Percentiles rank a stretch among this genome's conserved stretches.
Conservation (phyloP, 768 basidiomycete genomes). For the Hericium erinaceus region DNA sequence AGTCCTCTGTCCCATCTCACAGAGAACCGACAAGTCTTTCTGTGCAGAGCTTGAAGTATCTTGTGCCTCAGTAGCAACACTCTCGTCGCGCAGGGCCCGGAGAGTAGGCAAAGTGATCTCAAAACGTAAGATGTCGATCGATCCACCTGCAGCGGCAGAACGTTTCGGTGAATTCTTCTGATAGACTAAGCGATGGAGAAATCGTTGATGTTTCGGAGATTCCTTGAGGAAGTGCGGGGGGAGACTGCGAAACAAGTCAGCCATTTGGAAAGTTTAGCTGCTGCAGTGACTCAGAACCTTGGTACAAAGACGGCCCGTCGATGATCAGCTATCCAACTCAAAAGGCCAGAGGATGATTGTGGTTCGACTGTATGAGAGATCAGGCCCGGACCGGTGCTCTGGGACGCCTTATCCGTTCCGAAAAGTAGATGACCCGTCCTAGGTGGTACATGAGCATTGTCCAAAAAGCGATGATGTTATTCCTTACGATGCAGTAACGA, state of each 20-base stretch:
- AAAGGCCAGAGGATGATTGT: constrained; percentile 30
- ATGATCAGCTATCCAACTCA: constrained; percentile 32
- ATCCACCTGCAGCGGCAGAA: background rate
- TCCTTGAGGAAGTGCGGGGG: constrained; percentile 3
- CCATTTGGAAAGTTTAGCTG: constrained; percentile 19
- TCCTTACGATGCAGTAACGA: constrained; percentile 14
- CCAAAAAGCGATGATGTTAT: background rate
- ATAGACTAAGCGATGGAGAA: constrained; percentile 13
- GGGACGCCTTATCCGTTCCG: constrained; percentile 10
- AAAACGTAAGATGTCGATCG: background rate
- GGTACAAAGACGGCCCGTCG: background rate
- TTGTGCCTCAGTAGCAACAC: background rate
- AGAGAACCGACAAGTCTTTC: background rate
- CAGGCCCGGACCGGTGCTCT: background rate
- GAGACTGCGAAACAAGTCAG: constrained; percentile 21
- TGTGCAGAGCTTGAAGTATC: background rate
- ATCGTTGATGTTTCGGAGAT: constrained; percentile 6
- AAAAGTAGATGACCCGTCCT: constrained; percentile 61
- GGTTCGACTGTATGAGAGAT: constrained; percentile 3
- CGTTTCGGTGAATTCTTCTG: background rate
- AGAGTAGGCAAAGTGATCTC: constrained; percentile 1
- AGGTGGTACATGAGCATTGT: background rate
- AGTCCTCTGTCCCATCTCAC: background rate
- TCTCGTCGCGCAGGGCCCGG: background rate
- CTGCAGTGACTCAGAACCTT: background rate